These are phyloP conservation scores for Trichoderma semiorbis DNA, from an alignment of 2,329 filamentous ascomycete species.

Conservation along the genomic window DNA sequence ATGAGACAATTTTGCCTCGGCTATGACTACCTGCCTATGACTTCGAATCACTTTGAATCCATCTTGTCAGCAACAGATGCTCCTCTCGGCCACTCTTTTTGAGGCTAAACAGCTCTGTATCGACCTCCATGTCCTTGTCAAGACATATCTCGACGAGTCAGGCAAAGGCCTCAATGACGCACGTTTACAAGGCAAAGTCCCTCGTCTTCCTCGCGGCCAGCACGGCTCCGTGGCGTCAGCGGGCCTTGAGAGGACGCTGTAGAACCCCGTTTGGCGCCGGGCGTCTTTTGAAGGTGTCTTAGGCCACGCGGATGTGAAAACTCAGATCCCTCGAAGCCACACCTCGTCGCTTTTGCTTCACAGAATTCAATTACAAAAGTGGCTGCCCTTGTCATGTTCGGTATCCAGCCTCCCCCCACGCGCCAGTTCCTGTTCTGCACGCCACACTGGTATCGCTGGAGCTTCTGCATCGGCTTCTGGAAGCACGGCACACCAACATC, in stretches of 20 bases:
- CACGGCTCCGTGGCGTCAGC: neutral
- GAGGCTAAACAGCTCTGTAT: neutral
- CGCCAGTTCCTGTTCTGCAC: neutral
- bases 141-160: conserved; percentile 1
- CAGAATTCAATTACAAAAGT: conserved; percentile 18
- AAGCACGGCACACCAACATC: conserved; percentile 19
- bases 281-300: neutral
- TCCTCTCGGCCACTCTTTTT: neutral
- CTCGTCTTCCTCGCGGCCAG: neutral
- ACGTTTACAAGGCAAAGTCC: neutral
- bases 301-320: neutral
- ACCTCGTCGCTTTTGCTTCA: conserved; percentile 2
- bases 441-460: neutral
- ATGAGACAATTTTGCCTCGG: neutral
- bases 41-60: neutral
- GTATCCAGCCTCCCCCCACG: conserved; percentile 13
- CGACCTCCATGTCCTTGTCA: neutral
- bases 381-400: neutral
- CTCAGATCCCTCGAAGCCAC: neutral
- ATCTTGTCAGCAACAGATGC: neutral
- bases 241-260: neutral
- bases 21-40: neutral
- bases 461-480: conserved; percentile 20
- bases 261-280: neutral
- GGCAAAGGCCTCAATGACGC: conserved; percentile 7